Conservation (phyloP, 2,329 filamentous ascomycete species). For the Cladosporium velox region DNA sequence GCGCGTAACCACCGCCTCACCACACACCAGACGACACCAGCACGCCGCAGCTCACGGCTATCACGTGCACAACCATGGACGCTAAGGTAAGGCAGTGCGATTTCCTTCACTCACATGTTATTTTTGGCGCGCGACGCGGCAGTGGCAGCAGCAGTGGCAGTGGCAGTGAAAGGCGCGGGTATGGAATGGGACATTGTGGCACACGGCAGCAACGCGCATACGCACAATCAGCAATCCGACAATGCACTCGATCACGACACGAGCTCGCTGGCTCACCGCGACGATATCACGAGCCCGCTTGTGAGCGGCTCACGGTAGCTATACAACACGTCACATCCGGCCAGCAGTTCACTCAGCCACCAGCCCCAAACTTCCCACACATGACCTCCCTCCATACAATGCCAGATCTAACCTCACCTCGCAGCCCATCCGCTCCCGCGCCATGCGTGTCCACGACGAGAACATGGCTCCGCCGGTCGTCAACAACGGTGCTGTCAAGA, state of each 20-base stretch:
- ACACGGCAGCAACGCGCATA: constrained; percentile 10
- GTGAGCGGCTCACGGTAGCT: constrained; percentile 7
- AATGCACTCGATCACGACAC: constrained; percentile 19
- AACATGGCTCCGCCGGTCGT: constrained; percentile 56
- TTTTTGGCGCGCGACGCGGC: constrained; percentile 11
- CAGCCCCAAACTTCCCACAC: constrained; percentile 7
- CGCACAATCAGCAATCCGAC: constrained; percentile 28
- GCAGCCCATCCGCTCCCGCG: constrained; percentile 71
- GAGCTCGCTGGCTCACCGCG: not conserved
- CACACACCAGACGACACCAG: constrained; percentile 1
- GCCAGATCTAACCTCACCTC: constrained; percentile 22
- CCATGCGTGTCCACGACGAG: constrained; percentile 68
- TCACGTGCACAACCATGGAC: constrained; percentile 40
- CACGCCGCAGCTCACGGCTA: constrained; percentile 11
- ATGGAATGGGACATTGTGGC: not conserved
- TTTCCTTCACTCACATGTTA: not conserved
- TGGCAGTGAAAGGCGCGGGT: constrained; percentile 19
- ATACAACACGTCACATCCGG: constrained; percentile 15
- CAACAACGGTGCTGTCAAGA: constrained; percentile 50
- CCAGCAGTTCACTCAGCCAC: constrained; percentile 9
- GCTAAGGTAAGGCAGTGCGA: constrained; percentile 44
- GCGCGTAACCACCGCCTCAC: constrained; percentile 18
- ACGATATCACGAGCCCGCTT: constrained; percentile 5
- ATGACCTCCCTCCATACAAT: constrained; percentile 32
- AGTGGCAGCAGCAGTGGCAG: not conserved